Base-by-base conservation (phyloP, 202 grass and related monocot genomes). In the Alloteropsis angusta region DNA sequence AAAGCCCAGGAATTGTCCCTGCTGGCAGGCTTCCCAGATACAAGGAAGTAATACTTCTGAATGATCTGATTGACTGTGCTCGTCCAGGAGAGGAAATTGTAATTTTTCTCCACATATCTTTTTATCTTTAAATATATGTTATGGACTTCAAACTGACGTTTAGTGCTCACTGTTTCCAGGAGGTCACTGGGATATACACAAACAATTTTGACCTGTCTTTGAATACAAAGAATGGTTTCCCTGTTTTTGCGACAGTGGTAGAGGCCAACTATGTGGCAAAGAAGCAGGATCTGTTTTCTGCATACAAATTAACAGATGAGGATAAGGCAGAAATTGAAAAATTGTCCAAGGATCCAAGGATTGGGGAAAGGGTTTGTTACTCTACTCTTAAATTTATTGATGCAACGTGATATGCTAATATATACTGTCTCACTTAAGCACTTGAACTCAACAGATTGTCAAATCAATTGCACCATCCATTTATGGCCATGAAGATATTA, bases 381-480 rank as follows among this genome's bases (percentile, higher is more conserved):
- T 77, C 28, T 68, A 72, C 54, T 75, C 46, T 70, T 84, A 16
- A 56, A 59, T 32, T 10, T 65, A 41, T 75, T 80, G 13, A 30
- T 26, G 17, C 18, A 71, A 41, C 50, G 8, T 77, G 49, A 43
- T 76, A 23, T 57, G 16, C 18, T 72, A 28, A 68, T 25, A 16
- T 60, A 7, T 14, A 23, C 58, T 74, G 36, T 42, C 55, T 78
- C 34, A 79, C 38, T 74, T 64, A 37, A 49, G 14, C 12, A 50
- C 53, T 59, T 36, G 77, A 11, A 53, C 23, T 63, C 47, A 72
- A 57, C 80, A 95, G 96, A 91, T 99, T 73, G 39, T 99, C 75
- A 99, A 91, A 80, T 99, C 96, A 85, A 99, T 99, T 82, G 96
- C 96, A 74, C 92, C 96, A 63, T 99, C 96, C 52, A 99, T 99